Evolutionary conservation across 768 basidiomycete species (phyloP).

Genomic region (Pulveroboletus sp.): DNA sequence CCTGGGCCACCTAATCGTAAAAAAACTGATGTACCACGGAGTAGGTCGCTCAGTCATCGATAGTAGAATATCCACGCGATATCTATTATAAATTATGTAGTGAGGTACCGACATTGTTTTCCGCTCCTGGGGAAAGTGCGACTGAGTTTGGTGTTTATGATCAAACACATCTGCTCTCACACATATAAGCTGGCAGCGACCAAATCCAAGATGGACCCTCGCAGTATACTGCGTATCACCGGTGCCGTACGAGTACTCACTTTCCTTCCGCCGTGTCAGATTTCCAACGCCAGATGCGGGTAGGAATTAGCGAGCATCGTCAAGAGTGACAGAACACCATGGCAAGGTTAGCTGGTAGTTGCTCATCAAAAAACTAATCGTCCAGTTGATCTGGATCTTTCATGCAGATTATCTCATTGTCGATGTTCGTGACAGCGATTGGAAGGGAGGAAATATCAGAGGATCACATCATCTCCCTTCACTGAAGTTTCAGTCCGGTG

Average conservation of each 20-base stretch:
- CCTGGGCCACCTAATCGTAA: slow-evolving; percentile 21
- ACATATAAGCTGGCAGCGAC: slow-evolving; percentile 1
- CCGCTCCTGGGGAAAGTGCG: neutral
- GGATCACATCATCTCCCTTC: slow-evolving; percentile 62
- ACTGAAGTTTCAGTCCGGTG: slow-evolving; percentile 47
- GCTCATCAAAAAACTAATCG: neutral
- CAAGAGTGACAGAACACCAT: slow-evolving; percentile 54
- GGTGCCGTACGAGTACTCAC: slow-evolving; percentile 15
- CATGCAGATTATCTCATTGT: slow-evolving; percentile 62
- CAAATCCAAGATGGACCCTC: slow-evolving; percentile 14
- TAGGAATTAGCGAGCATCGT: slow-evolving; percentile 70
- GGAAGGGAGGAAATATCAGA: slow-evolving; percentile 72
- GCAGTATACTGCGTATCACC: slow-evolving; percentile 18
- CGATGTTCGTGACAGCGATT: slow-evolving; percentile 85
- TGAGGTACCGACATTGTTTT: slow-evolving; percentile 5
- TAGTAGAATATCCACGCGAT: slow-evolving; percentile 8
- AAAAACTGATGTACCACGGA: slow-evolving; percentile 14
- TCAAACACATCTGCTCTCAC: slow-evolving; percentile 3
- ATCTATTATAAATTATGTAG: slow-evolving; percentile 11
- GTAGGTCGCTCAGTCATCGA: slow-evolving; percentile 20
- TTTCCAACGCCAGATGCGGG: slow-evolving; percentile 8
- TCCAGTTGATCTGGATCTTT: neutral
- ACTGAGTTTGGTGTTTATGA: slow-evolving; percentile 4
- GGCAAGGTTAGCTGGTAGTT: slow-evolving; percentile 31
- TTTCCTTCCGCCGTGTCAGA: neutral